Percentiles rank a stretch among this genome's conserved stretches.
phyloP scores from a whole-genome alignment of 1,139 yeast genomes.

The Blastobotrys ciferrii region DNA sequence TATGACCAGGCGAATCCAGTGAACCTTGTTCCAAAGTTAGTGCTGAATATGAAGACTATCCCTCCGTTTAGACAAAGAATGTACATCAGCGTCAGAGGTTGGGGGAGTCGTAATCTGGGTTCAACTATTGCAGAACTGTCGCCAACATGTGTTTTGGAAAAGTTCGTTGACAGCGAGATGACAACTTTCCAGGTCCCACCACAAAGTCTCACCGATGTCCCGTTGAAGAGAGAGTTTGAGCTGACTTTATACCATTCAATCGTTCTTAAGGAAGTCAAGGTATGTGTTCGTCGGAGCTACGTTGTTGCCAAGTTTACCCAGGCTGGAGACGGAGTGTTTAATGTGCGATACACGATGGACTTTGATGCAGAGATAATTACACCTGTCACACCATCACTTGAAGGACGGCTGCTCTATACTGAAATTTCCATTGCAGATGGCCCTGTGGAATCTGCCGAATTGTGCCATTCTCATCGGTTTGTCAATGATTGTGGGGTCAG shows the following conservation, averaged over 20 bases:
- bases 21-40: neutral
- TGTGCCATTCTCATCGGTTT: conserved; percentile 6
- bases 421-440: conserved; percentile 13
- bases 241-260: conserved; percentile 7
- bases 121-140: neutral
- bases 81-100: neutral
- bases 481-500: conserved; percentile 12
- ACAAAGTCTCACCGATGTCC: conserved; percentile 7
- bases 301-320: conserved; percentile 5
- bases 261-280: conserved; percentile 11
- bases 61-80: neutral
- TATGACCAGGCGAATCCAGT: neutral
- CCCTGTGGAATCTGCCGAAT: conserved; percentile 9
- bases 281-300: neutral
- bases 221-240: conserved; percentile 12
- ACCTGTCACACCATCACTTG: neutral
- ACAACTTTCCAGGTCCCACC: neutral
- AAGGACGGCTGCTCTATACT: neutral
- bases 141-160: neutral
- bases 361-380: conserved; percentile 10
- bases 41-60: neutral
- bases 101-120: neutral
- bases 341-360: conserved; percentile 2
- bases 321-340: neutral
- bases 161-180: neutral